Base-by-base conservation (phyloP, 2,329 filamentous ascomycete genomes). In the Ilyonectria robusta region DNA sequence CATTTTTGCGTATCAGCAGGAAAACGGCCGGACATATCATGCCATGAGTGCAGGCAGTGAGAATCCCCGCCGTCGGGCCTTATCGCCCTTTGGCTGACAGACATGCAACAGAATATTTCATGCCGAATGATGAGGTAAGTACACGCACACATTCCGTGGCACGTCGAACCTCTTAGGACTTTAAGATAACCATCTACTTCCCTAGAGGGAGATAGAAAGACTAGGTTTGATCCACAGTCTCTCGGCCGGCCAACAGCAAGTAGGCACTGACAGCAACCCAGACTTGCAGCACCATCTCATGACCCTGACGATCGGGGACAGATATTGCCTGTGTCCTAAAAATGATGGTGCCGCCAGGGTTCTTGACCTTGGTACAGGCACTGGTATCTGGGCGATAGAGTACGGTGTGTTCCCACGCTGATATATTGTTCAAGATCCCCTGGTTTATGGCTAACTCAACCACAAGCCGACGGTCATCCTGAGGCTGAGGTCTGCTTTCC, bases 1-100 rank as follows among this genome's bases (percentile, higher is more conserved):
- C 42, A 46, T 65, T 13, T 42, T 53, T 35, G 37, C 37, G 19
- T 47, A 54, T 19, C 62, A 65, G 21, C 55, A 59, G 17, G 56
- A 59, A 17, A 59, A 65, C 23, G 62, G 62, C n/a, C 54, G 62
- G 40, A 59, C 62, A 29, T 65, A 65, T 33, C 55, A 65, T 60
- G 29, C 62, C 1, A 40, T 59, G 56, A 59, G 56, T 21, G 46
- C 56, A 33, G 62, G 55, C 2, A 59, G 62, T 59, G 47, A 13
- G 48, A 59, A 7, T 7, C 21, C 4, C 29, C 4, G 6, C 40
- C 10, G 13, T 33, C 5, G 13, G 9, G 31, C 17, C 4, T 10
- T 15, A 31, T 13, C 33, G 8, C 13, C 33, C 4, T 23, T 23
- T 50, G 8, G 42, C 31, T 48, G 9, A 5, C 13, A 11, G 9